Conservation (phyloP, 441 rosid species). For the Brassica hybrid region DNA sequence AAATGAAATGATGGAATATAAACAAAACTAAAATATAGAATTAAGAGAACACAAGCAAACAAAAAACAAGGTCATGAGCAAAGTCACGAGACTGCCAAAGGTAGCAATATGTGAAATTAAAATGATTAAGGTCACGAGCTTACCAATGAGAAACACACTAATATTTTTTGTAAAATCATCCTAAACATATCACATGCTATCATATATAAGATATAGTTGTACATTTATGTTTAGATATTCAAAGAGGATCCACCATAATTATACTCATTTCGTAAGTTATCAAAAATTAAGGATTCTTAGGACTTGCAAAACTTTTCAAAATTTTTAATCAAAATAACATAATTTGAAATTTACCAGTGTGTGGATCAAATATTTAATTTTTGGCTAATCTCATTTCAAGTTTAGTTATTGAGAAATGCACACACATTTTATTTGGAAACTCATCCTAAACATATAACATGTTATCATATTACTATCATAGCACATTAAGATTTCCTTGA, state of each 20-base stretch:
- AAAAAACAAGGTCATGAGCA: not conserved
- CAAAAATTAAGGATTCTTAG: no score
- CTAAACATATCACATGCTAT: no score
- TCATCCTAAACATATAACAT: not conserved
- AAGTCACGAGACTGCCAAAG: not conserved
- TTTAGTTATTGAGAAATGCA: not conserved
- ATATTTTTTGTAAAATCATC: no score
- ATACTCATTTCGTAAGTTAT: no score
- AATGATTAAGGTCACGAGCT: not conserved
- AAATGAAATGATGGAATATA: not conserved
- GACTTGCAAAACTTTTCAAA: not conserved
- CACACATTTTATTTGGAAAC: not conserved
- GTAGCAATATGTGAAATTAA: not conserved
- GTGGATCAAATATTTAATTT: no score
- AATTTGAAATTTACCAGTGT: not conserved
- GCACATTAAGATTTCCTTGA: not conserved
- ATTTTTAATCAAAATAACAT: not conserved
- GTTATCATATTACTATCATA: not conserved
- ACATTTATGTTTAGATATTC: no score
- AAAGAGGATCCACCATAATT: no score
- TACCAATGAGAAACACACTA: no score
- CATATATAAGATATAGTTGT: no score
- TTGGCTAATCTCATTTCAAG: not conserved
- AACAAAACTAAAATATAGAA: no score
- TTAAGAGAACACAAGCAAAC: not conserved